Evolutionary conservation across 2,329 filamentous ascomycete genomes (phyloP).

Genomic region (Fusarium acutatum): DNA sequence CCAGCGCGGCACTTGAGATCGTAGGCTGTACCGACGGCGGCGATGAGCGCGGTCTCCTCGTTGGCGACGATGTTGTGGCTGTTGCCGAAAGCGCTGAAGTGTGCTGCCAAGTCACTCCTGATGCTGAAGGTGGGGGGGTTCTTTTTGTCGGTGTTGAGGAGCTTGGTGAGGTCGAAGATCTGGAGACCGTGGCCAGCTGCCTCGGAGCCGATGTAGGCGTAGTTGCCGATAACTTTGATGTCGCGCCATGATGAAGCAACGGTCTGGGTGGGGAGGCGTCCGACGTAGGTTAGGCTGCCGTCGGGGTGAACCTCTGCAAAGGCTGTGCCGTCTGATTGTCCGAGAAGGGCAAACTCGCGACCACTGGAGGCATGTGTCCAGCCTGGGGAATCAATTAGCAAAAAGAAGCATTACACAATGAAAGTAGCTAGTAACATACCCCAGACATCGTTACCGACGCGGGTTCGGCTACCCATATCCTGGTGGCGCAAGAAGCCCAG

Average conservation of each 20-base stretch:
- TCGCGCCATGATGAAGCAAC: conserved; percentile 49
- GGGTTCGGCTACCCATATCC: conserved; percentile 4
- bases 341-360: conserved; percentile 3
- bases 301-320: not conserved
- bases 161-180: conserved; percentile 69
- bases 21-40: not conserved
- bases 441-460: conserved; percentile 1
- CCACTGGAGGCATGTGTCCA: conserved; percentile 8
- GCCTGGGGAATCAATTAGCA: not conserved
- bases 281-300: conserved; percentile 1
- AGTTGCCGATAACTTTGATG: conserved; percentile 50
- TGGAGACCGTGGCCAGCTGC: conserved; percentile 64
- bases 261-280: conserved; percentile 53
- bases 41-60: not conserved
- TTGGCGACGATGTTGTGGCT: conserved; percentile 15
- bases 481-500: conserved; percentile 2
- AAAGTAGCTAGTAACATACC: not conserved
- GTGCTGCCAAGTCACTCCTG: not conserved
- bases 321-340: conserved; percentile 3
- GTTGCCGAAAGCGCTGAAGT: conserved; percentile 5
- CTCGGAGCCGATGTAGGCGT: conserved; percentile 51
- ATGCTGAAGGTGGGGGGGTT: conserved; percentile 4
- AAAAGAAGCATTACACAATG: fast-evolving
- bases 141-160: conserved; percentile 44
- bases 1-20: conserved; percentile 9